A percentile compares a stretch with the other conserved stretches of the same genome.
These are phyloP conservation scores for Garcia nutans DNA, from an alignment of 345 rosid genomes.

Conservation along the genomic window DNA sequence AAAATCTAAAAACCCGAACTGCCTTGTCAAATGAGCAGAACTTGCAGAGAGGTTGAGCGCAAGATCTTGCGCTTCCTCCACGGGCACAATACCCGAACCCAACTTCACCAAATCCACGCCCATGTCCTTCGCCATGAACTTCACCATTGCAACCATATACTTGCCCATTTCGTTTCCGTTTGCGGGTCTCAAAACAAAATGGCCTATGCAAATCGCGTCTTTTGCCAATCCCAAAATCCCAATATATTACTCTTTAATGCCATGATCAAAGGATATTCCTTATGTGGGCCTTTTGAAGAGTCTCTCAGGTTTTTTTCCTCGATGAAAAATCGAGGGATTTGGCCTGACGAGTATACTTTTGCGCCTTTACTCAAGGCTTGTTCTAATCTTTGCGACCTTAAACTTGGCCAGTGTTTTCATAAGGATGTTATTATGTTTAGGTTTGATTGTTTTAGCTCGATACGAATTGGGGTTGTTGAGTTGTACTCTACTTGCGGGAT, in stretches of 20 bases:
- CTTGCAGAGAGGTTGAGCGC: conserved; percentile 37
- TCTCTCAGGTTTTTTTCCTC: conserved; percentile 45
- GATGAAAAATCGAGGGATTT: conserved; percentile 53
- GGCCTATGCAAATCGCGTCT: conserved; percentile 46
- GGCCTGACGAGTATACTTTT: conserved; percentile 68
- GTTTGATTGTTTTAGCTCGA: conserved; percentile 44
- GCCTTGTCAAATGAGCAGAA: conserved; percentile 27
- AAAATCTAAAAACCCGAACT: not conserved
- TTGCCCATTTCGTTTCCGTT: conserved; percentile 69
- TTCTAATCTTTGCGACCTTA: conserved; percentile 33
- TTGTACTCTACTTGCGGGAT: conserved; percentile 38
- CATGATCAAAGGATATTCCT: conserved; percentile 62
- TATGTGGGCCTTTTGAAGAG: conserved; percentile 45
- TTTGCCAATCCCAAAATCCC: conserved; percentile 46
- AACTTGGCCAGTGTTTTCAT: conserved; percentile 47
- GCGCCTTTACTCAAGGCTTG: conserved; percentile 72
- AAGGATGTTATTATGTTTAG: conserved; percentile 52
- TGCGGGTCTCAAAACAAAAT: conserved; percentile 52
- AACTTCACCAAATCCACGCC: conserved; percentile 63
- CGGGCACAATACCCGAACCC: conserved; percentile 51
- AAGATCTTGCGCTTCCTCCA: conserved; percentile 61
- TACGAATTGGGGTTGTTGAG: conserved; percentile 60
- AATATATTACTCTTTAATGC: conserved; percentile 56
- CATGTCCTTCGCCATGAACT: conserved; percentile 61
- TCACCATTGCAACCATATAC: conserved; percentile 52